phyloP scores from a whole-genome alignment of 2,329 filamentous ascomycete genomes.

The Rhytidhysteron rufulum region DNA sequence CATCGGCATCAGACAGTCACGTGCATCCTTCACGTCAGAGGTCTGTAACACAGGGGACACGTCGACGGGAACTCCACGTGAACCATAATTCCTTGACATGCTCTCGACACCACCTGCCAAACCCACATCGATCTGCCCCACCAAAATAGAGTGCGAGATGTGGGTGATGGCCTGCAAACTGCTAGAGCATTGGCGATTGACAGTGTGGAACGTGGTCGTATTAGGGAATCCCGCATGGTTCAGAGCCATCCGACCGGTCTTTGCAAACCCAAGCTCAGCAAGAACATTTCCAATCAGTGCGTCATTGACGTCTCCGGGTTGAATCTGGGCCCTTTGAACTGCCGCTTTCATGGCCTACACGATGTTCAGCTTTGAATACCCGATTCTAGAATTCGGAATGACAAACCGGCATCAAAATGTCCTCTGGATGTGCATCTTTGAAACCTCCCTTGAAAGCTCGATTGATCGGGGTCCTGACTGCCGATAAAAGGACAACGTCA shows the following conservation, averaged over 20 bases:
- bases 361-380: conserved; percentile 63
- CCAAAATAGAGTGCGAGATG: conserved; percentile 79
- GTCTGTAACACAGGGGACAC: conserved; percentile 73
- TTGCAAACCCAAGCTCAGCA: conserved; percentile 78
- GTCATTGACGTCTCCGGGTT: conserved; percentile 21
- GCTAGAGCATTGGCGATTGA: conserved; percentile 96
- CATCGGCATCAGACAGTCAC: conserved; percentile 91
- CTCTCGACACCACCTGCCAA: conserved; percentile 83
- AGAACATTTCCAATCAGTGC: conserved; percentile 64
- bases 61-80: conserved; percentile 65
- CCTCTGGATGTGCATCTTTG: conserved; percentile 89
- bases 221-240: conserved; percentile 91
- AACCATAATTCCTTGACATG: conserved; percentile 85
- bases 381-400: not conserved
- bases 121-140: conserved; percentile 79
- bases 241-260: conserved; percentile 82
- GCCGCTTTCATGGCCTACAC: conserved; percentile 73
- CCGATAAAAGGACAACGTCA: conserved; percentile 91
- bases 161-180: conserved; percentile 93
- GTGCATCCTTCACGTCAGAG: conserved; percentile 68
- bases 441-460: conserved; percentile 89
- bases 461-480: conserved; percentile 79
- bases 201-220: conserved; percentile 72
- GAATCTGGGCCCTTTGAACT: conserved; percentile 22
- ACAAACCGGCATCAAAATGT: conserved; percentile 62